A percentile compares a stretch with the other conserved stretches of the same genome.
Conservation (phyloP, 495 filamentous ascomycete species). For the Penicillium cataractarum region DNA sequence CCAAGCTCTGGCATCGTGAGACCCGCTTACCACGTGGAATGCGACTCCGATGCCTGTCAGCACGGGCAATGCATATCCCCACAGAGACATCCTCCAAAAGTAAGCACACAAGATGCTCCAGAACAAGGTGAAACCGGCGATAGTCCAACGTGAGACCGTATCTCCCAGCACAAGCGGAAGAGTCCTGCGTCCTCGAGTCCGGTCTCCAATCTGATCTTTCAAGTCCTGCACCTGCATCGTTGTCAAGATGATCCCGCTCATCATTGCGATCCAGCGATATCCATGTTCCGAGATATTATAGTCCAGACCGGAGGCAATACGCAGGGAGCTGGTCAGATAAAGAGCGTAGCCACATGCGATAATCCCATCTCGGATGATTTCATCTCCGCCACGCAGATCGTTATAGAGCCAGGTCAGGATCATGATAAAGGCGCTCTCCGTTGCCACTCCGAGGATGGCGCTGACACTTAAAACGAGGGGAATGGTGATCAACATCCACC, state of each 20-base stretch:
- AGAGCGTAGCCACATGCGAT: slow-evolving; percentile 38
- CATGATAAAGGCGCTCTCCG: slow-evolving; percentile 38
- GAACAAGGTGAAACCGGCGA: slow-evolving; percentile 38
- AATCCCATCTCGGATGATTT: slow-evolving; percentile 48
- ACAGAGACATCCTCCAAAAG: slow-evolving; percentile 39
- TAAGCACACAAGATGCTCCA: slow-evolving; percentile 46
- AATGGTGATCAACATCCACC: slow-evolving; percentile 38
- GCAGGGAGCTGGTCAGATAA: slow-evolving; percentile 10
- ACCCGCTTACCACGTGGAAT: slow-evolving; percentile 15
- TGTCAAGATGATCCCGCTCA: slow-evolving; percentile 47
- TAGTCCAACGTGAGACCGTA: slow-evolving; percentile 37
- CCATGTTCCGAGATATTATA: slow-evolving; percentile 11
- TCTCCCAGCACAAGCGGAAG: slow-evolving; percentile 50
- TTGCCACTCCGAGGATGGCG: slow-evolving; percentile 36
- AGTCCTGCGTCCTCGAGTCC: slow-evolving; percentile 43
- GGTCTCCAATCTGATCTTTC: slow-evolving; percentile 52
- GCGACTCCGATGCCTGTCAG: slow-evolving; percentile 1
- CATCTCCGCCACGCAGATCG: slow-evolving; percentile 52
- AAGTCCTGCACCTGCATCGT: slow-evolving; percentile 60
- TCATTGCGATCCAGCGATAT: slow-evolving; percentile 46
- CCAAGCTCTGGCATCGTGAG: slow-evolving; percentile 8
- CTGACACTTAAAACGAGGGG: slow-evolving; percentile 37
- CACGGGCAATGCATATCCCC: slow-evolving; percentile 13
- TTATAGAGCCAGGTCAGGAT: slow-evolving; percentile 57
- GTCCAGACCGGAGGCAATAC: slow-evolving; percentile 7